Evolutionary conservation across 352 stramenopile genomes (phyloP).

Genomic region (Globisporangium solare): DNA sequence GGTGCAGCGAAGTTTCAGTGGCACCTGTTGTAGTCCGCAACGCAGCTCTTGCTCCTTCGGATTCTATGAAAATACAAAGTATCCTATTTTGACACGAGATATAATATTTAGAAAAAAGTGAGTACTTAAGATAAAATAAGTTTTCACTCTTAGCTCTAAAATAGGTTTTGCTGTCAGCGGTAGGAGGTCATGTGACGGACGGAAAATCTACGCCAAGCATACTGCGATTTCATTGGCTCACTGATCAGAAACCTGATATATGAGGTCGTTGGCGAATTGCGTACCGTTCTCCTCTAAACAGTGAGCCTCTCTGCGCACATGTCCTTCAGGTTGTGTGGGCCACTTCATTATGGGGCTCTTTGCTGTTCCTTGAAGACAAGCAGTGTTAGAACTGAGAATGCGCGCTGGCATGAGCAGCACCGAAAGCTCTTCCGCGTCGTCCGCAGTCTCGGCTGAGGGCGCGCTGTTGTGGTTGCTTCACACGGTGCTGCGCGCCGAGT

Average conservation of each 20-base stretch:
- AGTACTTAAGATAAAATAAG: too few relatives aligned
- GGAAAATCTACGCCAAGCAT: too few relatives aligned
- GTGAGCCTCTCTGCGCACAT: too few relatives aligned
- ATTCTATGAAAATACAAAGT: too few relatives aligned
- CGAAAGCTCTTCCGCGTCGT: background rate
- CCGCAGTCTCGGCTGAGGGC: conserved; percentile 15
- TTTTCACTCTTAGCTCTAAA: too few relatives aligned
- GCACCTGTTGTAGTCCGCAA: background rate
- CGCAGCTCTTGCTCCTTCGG: too few relatives aligned
- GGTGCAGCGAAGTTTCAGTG: background rate
- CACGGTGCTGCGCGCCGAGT: conserved; percentile 23
- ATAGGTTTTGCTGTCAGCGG: too few relatives aligned
- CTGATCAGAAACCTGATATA: background rate
- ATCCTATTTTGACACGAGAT: too few relatives aligned
- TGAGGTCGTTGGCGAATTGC: background rate
- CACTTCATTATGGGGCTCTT: too few relatives aligned
- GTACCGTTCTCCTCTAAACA: too few relatives aligned
- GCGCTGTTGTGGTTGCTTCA: conserved; percentile 40
- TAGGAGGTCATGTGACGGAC: background rate
- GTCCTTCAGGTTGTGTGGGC: too few relatives aligned
- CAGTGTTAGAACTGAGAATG: background rate
- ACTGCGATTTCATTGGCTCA: background rate
- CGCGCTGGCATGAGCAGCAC: background rate
- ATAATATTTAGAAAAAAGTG: too few relatives aligned
- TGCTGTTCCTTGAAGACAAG: background rate